These are phyloP conservation scores for Claviceps monticola DNA, from an alignment of 2,329 filamentous ascomycete genomes.

Conservation along the genomic window DNA sequence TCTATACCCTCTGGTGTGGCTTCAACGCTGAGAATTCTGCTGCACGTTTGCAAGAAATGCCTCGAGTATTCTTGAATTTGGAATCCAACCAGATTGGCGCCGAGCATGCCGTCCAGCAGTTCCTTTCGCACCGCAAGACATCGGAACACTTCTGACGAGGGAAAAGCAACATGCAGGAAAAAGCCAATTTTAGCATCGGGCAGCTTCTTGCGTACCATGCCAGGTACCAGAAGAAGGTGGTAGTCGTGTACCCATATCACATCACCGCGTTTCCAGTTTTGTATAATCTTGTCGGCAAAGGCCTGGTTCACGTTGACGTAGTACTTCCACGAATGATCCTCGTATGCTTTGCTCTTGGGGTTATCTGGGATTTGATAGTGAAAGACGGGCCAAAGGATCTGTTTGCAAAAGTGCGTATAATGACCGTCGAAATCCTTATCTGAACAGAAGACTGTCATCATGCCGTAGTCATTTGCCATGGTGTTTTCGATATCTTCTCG, in stretches of 20 bases:
- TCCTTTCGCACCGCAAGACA: constrained; percentile 79
- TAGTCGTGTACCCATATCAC: constrained; percentile 95
- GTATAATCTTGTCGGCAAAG: constrained; percentile 80
- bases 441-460: constrained; percentile 69
- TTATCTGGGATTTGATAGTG: constrained; percentile 97
- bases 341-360: constrained; percentile 94
- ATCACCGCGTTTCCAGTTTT: constrained; percentile 87
- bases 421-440: constrained; percentile 92
- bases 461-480: constrained; percentile 68
- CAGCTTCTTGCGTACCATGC: constrained; percentile 77
- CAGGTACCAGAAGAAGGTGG: constrained; percentile 76
- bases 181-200: constrained; percentile 93
- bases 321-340: constrained; percentile 92
- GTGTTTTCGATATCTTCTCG: constrained; percentile 74
- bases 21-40: constrained; percentile 77
- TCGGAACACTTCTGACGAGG: constrained; percentile 89
- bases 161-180: constrained; percentile 90
- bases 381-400: constrained; percentile 94
- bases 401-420: constrained; percentile 94
- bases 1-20: constrained; percentile 79
- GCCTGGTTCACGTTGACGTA: constrained; percentile 87
- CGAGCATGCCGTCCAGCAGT: constrained; percentile 81
- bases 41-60: constrained; percentile 93
- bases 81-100: constrained; percentile 84
- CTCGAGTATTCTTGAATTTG: constrained; percentile 87